Evolutionary conservation across 495 filamentous ascomycete genomes (phyloP).

Genomic region (Chlorociboria aeruginascens): DNA sequence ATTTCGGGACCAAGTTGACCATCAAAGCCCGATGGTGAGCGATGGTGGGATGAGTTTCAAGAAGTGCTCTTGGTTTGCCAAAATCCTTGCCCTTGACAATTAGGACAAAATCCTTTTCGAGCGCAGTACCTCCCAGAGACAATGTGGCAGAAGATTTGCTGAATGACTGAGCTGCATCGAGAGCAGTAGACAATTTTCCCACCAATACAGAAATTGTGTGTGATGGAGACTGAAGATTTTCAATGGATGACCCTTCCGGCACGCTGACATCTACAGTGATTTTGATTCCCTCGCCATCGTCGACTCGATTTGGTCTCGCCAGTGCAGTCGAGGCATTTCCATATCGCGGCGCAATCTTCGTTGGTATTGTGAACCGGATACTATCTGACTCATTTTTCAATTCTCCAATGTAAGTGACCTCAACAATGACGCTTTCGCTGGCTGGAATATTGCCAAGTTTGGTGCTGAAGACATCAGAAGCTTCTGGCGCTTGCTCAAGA

Average conservation of each 20-base stretch:
- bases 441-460: constrained; percentile 52
- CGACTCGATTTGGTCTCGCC: background rate
- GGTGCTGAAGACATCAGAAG: constrained; percentile 52
- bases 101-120: constrained; percentile 42
- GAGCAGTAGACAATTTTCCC: constrained; percentile 38
- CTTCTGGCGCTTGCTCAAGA: constrained; percentile 43
- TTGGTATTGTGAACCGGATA: constrained; percentile 52
- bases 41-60: constrained; percentile 50
- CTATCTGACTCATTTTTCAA: constrained; percentile 55
- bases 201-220: constrained; percentile 54
- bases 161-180: constrained; percentile 28
- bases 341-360: constrained; percentile 49
- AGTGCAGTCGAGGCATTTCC: constrained; percentile 30
- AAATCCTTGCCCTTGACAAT: constrained; percentile 43
- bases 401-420: constrained; percentile 53
- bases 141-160: constrained; percentile 50
- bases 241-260: constrained; percentile 40
- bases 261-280: constrained; percentile 51
- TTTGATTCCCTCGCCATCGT: constrained; percentile 31
- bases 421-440: constrained; percentile 36
- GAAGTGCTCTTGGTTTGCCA: constrained; percentile 43
- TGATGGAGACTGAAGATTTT: constrained; percentile 48
- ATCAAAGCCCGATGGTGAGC: constrained; percentile 51
- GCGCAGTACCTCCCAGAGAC: constrained; percentile 30
- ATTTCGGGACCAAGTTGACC: constrained; percentile 55